A percentile compares a stretch with the other conserved stretches of the same genome.
Conservation (phyloP, 306 rosid genomes). For the Cicer judaicum region DNA sequence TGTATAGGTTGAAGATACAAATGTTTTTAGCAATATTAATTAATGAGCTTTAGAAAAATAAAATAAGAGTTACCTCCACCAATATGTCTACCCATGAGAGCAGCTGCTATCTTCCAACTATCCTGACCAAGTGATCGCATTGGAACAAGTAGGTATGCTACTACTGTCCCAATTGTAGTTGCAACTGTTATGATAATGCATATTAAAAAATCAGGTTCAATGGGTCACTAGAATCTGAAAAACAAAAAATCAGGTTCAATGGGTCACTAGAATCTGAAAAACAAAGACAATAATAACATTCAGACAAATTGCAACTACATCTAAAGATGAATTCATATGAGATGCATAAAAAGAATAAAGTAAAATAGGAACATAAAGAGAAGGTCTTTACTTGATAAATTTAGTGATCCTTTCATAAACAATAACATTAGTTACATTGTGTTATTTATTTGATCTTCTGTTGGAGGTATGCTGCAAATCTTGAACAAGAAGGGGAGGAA, state of each 20-base stretch:
- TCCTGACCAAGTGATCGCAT: slow-evolving; percentile 82
- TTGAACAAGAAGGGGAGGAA: no score
- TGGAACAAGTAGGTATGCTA: slow-evolving; percentile 73
- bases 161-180: slow-evolving; percentile 71
- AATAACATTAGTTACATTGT: not conserved
- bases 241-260: slow-evolving; percentile 25
- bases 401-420: slow-evolving; percentile 20
- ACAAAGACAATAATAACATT: not conserved
- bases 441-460: no score
- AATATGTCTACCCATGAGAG: slow-evolving; percentile 85
- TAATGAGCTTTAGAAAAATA: slow-evolving; percentile 4
- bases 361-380: slow-evolving; percentile 4
- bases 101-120: slow-evolving; percentile 87
- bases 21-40: slow-evolving; percentile 10
- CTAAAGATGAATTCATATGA: not conserved
- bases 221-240: slow-evolving; percentile 25
- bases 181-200: slow-evolving; percentile 57
- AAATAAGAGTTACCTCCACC: slow-evolving; percentile 68
- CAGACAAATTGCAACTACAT: not conserved
- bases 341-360: not conserved
- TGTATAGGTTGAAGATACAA: slow-evolving; percentile 1
- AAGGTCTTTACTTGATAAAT: slow-evolving; percentile 22
- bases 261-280: slow-evolving; percentile 28
- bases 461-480: no score
- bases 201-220: slow-evolving; percentile 6